These are phyloP conservation scores for Garcia nutans DNA, from an alignment of 345 rosid genomes.

Conservation along the genomic window DNA sequence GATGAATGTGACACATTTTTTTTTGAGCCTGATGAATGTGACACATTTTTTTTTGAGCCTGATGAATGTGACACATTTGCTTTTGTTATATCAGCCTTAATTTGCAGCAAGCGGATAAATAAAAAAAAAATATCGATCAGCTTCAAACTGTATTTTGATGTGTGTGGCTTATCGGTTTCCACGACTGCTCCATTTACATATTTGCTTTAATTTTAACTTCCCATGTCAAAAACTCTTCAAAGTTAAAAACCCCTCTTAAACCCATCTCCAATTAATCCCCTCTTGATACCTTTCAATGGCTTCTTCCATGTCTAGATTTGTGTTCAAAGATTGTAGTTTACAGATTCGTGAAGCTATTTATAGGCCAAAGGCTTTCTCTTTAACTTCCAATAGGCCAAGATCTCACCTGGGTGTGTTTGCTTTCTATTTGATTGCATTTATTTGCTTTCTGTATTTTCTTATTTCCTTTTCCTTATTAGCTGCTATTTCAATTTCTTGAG, in stretches of 20 bases:
- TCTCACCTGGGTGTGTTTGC: slow-evolving; percentile 52
- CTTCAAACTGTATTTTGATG: neutral
- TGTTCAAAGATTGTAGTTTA: slow-evolving; percentile 46
- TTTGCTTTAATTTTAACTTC: neutral
- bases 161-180: slow-evolving; percentile 46
- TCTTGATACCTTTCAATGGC: neutral
- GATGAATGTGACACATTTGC: neutral
- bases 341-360: slow-evolving; percentile 30
- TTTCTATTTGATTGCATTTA: slow-evolving; percentile 6
- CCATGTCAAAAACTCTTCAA: neutral
- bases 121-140: neutral
- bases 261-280: slow-evolving; percentile 10
- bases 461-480: slow-evolving; percentile 4
- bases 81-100: neutral
- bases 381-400: slow-evolving; percentile 31
- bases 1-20: neutral
- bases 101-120: neutral
- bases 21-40: neutral
- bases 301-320: slow-evolving; percentile 51
- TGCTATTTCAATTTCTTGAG: neutral
- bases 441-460: slow-evolving; percentile 19
- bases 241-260: slow-evolving; percentile 12
- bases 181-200: slow-evolving; percentile 22
- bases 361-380: slow-evolving; percentile 22
- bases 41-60: neutral